phyloP scores from a whole-genome alignment of 1,284 basidiomycete genomes.

The Apiotrichum montevideense region DNA sequence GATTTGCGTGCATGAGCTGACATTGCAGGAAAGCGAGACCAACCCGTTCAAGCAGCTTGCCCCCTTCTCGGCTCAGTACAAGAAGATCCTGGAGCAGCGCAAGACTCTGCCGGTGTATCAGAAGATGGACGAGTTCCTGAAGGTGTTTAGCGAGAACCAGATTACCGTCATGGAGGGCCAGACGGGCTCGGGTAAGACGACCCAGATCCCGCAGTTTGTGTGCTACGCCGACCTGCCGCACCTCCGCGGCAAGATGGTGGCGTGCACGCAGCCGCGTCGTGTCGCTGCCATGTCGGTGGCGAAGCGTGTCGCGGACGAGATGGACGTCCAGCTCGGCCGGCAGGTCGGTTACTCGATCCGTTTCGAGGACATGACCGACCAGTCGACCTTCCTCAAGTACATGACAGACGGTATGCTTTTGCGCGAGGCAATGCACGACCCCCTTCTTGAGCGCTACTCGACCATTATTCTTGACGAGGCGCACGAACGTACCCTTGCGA shows the following conservation, averaged over 20 bases:
- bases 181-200: constrained; percentile 97
- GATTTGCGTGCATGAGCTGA: neutral
- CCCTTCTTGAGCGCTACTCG: constrained; percentile 79
- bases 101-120: constrained; percentile 86
- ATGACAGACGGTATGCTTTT: constrained; percentile 99
- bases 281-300: constrained; percentile 98
- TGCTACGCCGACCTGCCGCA: constrained; percentile 88
- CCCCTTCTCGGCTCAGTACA: constrained; percentile 73
- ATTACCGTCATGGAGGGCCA: constrained; percentile 96
- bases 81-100: constrained; percentile 74
- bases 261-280: constrained; percentile 93
- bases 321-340: constrained; percentile 89
- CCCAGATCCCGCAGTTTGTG: constrained; percentile 96
- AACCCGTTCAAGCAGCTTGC: constrained; percentile 79
- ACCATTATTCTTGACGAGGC: constrained; percentile 98
- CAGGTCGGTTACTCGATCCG: constrained; percentile 98
- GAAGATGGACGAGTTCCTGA: constrained; percentile 88
- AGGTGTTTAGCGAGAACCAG: constrained; percentile 78
- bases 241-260: constrained; percentile 80
- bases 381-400: constrained; percentile 89
- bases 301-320: constrained; percentile 96
- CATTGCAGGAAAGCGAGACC: constrained; percentile 62
- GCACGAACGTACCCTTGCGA: constrained; percentile 95
- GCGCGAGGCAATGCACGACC: constrained; percentile 96
- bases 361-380: constrained; percentile 96